Percentiles rank a stretch among this genome's conserved stretches.
Conservation (phyloP, 495 filamentous ascomycete genomes). For the Hypoxylon intermedium region DNA sequence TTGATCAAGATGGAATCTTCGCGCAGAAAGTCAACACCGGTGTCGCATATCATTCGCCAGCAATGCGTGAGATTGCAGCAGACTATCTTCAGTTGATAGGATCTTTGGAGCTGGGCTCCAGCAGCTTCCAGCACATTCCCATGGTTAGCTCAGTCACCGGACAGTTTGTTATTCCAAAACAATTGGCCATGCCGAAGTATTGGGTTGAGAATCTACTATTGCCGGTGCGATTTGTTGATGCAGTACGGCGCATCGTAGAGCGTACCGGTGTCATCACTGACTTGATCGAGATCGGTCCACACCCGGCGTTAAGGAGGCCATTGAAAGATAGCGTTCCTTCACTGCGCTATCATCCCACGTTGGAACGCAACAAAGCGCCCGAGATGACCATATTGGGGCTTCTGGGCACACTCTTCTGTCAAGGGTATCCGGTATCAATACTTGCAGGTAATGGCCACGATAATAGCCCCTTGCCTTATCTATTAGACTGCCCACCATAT, state of each 20-base stretch:
- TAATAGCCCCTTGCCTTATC: too few species aligned
- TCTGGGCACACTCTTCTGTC: too few species aligned
- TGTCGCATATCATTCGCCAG: background rate
- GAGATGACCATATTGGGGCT: too few species aligned
- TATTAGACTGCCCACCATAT: too few species aligned
- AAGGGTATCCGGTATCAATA: too few species aligned
- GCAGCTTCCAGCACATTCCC: background rate
- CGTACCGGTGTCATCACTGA: background rate
- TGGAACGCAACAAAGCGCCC: too few species aligned
- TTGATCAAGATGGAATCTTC: background rate
- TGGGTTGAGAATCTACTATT: slow-evolving; percentile 53
- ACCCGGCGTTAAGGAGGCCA: slow-evolving; percentile 58
- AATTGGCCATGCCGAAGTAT: slow-evolving; percentile 32
- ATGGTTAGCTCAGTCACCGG: slow-evolving; percentile 40
- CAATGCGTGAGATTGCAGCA: background rate
- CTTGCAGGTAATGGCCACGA: too few species aligned
- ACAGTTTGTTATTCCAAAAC: slow-evolving; percentile 17
- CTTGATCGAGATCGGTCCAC: slow-evolving; percentile 64
- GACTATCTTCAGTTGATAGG: slow-evolving; percentile 14
- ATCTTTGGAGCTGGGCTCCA: background rate
- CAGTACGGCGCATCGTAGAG: background rate
- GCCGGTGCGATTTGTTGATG: slow-evolving; percentile 47
- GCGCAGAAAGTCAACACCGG: background rate
- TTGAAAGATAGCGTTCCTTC: slow-evolving; percentile 52
- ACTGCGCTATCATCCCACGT: background rate